Conservation (phyloP, 257 asterid genomes). For the Solanum pinnatisectum region DNA sequence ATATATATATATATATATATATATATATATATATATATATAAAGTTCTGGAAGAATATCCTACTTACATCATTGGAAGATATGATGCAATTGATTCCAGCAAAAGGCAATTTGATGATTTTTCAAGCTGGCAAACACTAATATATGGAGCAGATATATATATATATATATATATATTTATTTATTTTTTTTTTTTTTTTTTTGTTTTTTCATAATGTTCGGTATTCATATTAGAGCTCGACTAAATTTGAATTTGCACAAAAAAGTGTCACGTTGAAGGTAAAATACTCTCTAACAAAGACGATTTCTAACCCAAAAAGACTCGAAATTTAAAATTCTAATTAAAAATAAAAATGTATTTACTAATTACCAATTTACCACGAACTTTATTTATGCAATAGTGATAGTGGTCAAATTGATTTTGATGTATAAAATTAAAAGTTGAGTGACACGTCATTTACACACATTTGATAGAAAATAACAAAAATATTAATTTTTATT, state of each 20-base stretch:
- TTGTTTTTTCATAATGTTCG: background rate
- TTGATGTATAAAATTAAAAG: too few species aligned
- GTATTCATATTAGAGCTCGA: background rate
- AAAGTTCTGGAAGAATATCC: background rate
- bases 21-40: too few species aligned
- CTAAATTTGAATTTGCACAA: rapidly evolving
- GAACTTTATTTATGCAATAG: too few species aligned
- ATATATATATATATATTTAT: too few species aligned
- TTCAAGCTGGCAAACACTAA: background rate
- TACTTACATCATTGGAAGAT: background rate
- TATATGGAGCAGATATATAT: background rate
- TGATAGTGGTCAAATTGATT: too few species aligned
- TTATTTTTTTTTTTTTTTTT: rapidly evolving
- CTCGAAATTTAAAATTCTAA: background rate
- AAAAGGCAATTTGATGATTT: background rate
- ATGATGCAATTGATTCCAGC: background rate
- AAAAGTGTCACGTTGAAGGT: background rate
- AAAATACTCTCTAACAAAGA: background rate
- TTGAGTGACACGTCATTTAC: too few species aligned
- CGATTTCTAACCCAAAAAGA: too few species aligned
- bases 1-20: too few species aligned
- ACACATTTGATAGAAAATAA: too few species aligned
- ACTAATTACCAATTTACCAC: too few species aligned
- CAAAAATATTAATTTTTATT: too few species aligned
- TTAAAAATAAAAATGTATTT: too few species aligned